Evolutionary conservation across 73 alveolate species (phyloP).

Genomic region (Uronychia binucleata): DNA sequence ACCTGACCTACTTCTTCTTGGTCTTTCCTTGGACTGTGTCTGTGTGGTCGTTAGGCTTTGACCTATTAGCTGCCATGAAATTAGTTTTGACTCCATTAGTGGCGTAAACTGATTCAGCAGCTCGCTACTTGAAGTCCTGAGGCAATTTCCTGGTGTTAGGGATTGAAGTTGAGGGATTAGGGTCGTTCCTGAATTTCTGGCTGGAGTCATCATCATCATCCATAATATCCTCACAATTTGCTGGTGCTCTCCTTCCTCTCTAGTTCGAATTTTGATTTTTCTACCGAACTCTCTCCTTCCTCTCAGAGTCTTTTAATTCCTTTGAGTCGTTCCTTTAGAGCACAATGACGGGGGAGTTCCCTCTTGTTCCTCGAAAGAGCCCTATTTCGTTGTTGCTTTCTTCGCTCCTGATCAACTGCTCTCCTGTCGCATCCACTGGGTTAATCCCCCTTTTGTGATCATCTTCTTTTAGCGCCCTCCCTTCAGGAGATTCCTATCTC

Average conservation of each 20-base stretch:
- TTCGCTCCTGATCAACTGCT: background rate
- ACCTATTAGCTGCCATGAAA: background rate
- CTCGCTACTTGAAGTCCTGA: background rate
- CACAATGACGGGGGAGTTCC: background rate
- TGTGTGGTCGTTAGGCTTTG: background rate
- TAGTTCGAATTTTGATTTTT: background rate
- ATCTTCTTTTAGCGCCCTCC: background rate
- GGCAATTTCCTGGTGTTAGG: background rate
- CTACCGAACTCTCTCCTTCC: background rate
- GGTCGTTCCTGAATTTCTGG: background rate
- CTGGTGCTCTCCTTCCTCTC: background rate
- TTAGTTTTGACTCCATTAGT: background rate
- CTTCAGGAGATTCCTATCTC: background rate
- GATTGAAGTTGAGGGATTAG: background rate
- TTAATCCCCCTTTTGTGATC: background rate
- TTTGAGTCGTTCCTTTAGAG: background rate
- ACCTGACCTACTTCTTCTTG: background rate
- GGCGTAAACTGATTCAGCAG: background rate
- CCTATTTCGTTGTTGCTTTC: too few relatives aligned
- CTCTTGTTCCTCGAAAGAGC: background rate
- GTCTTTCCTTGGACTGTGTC: background rate
- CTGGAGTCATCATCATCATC: background rate
- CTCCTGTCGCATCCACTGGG: background rate
- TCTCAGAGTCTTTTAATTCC: background rate
- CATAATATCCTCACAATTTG: background rate